phyloP scores from a whole-genome alignment of 2,329 filamentous ascomycete genomes.

The Fusarium domesticum region DNA sequence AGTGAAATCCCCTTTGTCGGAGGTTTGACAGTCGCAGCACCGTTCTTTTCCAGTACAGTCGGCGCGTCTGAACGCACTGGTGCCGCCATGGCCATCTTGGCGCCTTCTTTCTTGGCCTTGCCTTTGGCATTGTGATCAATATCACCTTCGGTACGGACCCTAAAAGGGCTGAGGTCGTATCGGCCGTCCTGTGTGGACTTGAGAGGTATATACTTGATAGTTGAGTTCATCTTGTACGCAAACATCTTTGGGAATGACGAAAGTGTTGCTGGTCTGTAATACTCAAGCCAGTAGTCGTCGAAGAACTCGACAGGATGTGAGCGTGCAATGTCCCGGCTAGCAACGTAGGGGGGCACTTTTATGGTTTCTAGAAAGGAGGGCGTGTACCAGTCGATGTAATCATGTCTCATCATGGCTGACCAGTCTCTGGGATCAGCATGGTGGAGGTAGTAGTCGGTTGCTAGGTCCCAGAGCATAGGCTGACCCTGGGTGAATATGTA shows the following conservation, averaged over 20 bases:
- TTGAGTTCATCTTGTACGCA: conserved; percentile 87
- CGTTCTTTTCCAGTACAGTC: conserved; percentile 35
- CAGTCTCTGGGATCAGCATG: conserved; percentile 78
- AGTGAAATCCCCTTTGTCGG: conserved; percentile 51
- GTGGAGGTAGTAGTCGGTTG: conserved; percentile 94
- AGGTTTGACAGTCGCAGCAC: conserved; percentile 37
- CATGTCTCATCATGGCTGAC: conserved; percentile 57
- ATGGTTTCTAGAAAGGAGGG: conserved; percentile 66
- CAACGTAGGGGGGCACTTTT: conserved; percentile 48
- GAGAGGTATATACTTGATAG: conserved; percentile 76
- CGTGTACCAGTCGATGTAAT: conserved; percentile 90
- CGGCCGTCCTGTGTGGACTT: conserved; percentile 68
- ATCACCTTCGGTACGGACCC: conserved; percentile 65
- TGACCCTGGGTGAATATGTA: conserved; percentile 85
- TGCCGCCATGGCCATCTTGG: conserved; percentile 61
- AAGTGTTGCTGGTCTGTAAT: conserved; percentile 83
- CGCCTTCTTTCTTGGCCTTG: conserved; percentile 64
- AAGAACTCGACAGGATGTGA: conserved; percentile 58
- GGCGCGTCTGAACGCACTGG: conserved; percentile 22
- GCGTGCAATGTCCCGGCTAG: conserved; percentile 35
- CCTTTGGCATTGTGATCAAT: conserved; percentile 60
- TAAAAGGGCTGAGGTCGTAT: conserved; percentile 86
- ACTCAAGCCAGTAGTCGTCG: conserved; percentile 97
- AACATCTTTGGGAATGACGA: conserved; percentile 93
- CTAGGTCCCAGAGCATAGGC: conserved; percentile 94